Percentiles rank a stretch among this genome's conserved stretches.
Evolutionary conservation across 2,329 filamentous ascomycete genomes (phyloP).

Genomic region (Monilinia polystroma): DNA sequence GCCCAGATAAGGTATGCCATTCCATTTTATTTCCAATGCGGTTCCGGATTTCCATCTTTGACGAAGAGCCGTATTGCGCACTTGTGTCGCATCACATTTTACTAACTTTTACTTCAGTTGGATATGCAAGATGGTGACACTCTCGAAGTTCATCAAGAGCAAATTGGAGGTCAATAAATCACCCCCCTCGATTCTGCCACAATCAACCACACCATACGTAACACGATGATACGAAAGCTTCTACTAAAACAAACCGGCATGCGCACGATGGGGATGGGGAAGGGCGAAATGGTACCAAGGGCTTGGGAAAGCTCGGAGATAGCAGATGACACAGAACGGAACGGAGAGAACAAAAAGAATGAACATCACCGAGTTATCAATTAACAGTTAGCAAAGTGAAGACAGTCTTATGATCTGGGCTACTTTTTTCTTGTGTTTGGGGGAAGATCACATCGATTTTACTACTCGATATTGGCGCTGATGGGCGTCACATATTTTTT

Average conservation of each 20-base stretch:
- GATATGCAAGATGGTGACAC: slow-evolving; percentile 97
- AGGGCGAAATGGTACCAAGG: slow-evolving; percentile 7
- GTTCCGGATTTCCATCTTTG: no score
- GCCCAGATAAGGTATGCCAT: slow-evolving; percentile 79
- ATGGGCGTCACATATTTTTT: slow-evolving; percentile 32
- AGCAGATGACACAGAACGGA: background rate
- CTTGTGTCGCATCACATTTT: slow-evolving; percentile 8
- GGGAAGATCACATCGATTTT: slow-evolving; percentile 28
- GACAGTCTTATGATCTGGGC: slow-evolving; percentile 22
- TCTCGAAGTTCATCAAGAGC: slow-evolving; percentile 96
- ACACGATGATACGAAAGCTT: slow-evolving; percentile 18
- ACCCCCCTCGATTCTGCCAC: background rate
- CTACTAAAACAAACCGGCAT: slow-evolving; percentile 4
- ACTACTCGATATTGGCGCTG: slow-evolving; percentile 29
- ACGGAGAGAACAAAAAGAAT: slow-evolving; percentile 12
- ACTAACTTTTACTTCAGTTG: slow-evolving; percentile 57
- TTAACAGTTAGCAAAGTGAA: slow-evolving; percentile 23
- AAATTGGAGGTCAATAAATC: slow-evolving; percentile 69
- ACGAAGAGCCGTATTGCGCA: background rate
- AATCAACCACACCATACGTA: slow-evolving; percentile 21
- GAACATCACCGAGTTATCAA: background rate
- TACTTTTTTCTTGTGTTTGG: slow-evolving; percentile 22
- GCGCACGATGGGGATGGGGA: background rate
- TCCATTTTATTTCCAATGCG: background rate
- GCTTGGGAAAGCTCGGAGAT: slow-evolving; percentile 14